A percentile compares a stretch with the other conserved stretches of the same genome.
Conservation (phyloP, 1,284 basidiomycete species). For the Tranzscheliella williamsii region DNA sequence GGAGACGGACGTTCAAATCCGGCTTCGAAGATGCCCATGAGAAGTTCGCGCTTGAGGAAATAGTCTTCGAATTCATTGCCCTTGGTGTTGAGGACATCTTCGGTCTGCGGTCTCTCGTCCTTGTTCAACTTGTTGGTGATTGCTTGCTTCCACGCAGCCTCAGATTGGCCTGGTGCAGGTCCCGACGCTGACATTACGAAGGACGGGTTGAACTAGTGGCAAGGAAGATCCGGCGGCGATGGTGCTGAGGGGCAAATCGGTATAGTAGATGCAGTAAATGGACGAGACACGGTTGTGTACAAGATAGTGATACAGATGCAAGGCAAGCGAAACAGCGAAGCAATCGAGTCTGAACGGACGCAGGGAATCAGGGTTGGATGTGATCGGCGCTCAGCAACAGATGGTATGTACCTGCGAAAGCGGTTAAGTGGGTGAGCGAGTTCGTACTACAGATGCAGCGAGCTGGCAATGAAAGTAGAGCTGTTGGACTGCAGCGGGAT, state of each 20-base stretch:
- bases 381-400: no score
- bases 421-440: no score
- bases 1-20: constrained; percentile 90
- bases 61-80: constrained; percentile 61
- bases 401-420: no score
- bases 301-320: background rate
- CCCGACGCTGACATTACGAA: constrained; percentile 43
- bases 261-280: background rate
- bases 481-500: no score
- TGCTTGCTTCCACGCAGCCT: constrained; percentile 46
- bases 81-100: constrained; percentile 59
- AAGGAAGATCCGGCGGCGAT: background rate
- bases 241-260: background rate
- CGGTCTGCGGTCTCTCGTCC: constrained; percentile 59
- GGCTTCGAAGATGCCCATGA: constrained; percentile 61
- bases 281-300: background rate
- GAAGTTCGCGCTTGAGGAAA: constrained; percentile 59
- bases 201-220: background rate
- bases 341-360: no score
- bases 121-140: constrained; percentile 39
- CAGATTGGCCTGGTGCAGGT: constrained; percentile 48
- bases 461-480: no score
- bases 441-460: no score
- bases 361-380: no score
- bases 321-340: no score